A percentile compares a stretch with the other conserved stretches of the same genome.
Evolutionary conservation across 805 yeast species (phyloP).

Genomic region (Lipomyces starkeyi): DNA sequence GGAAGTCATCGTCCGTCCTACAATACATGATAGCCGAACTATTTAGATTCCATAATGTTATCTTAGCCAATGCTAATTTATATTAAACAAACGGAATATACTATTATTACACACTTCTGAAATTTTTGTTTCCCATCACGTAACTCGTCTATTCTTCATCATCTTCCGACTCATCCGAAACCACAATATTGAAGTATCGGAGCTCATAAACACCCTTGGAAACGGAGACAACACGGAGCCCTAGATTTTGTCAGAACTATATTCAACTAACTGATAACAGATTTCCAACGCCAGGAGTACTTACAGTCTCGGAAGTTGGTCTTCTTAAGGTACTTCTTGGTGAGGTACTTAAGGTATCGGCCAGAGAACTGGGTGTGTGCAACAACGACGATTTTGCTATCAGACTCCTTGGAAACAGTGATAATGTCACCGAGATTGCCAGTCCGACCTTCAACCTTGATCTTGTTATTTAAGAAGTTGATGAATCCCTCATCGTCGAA

Average conservation of each 20-base stretch:
- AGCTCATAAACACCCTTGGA: slow-evolving; percentile 95
- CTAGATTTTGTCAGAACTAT: slow-evolving; percentile 8
- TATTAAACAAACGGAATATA: not conserved
- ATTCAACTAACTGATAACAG: not conserved
- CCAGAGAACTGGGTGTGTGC: slow-evolving; percentile 97
- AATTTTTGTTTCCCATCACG: slow-evolving; percentile 5
- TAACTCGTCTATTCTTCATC: slow-evolving; percentile 60
- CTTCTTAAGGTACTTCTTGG: slow-evolving; percentile 99
- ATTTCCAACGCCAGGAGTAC: not conserved
- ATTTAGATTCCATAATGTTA: not conserved
- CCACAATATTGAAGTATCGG: slow-evolving; percentile 98
- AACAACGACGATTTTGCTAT: slow-evolving; percentile 77
- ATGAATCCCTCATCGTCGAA: slow-evolving; percentile 97
- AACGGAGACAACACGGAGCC: slow-evolving; percentile 98
- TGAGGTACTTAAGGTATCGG: slow-evolving; percentile 98
- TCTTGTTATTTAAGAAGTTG: slow-evolving; percentile 98
- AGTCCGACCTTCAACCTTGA: slow-evolving; percentile 95
- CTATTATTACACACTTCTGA: slow-evolving; percentile 4
- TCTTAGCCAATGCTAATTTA: not conserved
- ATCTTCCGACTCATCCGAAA: slow-evolving; percentile 93
- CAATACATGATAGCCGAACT: no score
- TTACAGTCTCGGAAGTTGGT: slow-evolving; percentile 96
- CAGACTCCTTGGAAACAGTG: slow-evolving; percentile 84
- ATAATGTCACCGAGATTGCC: slow-evolving; percentile 97
- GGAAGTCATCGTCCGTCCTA: no score